phyloP scores from a whole-genome alignment of 2,329 filamentous ascomycete species.

The Venturia effusa region DNA sequence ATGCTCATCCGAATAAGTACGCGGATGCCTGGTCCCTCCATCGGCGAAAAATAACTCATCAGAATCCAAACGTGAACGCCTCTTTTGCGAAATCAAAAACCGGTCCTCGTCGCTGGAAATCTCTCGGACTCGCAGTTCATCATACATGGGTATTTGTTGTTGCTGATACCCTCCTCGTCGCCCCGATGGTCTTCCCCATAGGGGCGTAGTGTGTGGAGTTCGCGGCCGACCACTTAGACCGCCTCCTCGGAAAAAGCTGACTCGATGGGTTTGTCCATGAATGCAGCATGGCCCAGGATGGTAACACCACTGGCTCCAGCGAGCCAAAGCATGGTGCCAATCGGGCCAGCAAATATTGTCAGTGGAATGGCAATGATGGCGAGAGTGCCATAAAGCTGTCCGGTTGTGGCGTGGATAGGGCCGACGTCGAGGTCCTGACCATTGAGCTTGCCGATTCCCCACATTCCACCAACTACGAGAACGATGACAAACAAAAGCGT shows the following conservation, averaged over 20 bases:
- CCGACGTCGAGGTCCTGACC: slow-evolving; percentile 84
- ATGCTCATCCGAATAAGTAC: slow-evolving; percentile 33
- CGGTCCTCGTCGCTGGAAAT: slow-evolving; percentile 44
- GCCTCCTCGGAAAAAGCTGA: slow-evolving; percentile 99
- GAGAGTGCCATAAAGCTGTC: slow-evolving; percentile 87
- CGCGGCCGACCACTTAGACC: slow-evolving; percentile 99
- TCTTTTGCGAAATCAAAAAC: slow-evolving; percentile 19
- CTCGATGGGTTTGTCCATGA: slow-evolving; percentile 99
- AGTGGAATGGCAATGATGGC: slow-evolving; percentile 75
- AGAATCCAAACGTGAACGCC: slow-evolving; percentile 26
- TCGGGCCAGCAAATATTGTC: slow-evolving; percentile 72
- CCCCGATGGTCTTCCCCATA: slow-evolving; percentile 99
- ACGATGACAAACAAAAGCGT: slow-evolving; percentile 85
- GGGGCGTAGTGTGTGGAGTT: slow-evolving; percentile 86
- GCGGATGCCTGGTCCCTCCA: slow-evolving; percentile 33
- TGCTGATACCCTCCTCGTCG: slow-evolving; percentile 31
- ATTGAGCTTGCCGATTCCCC: slow-evolving; percentile 79
- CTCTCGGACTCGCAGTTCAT: slow-evolving; percentile 49
- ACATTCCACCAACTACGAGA: slow-evolving; percentile 77
- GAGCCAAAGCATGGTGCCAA: slow-evolving; percentile 83
- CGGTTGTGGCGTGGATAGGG: slow-evolving; percentile 70
- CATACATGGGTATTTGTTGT: slow-evolving; percentile 4
- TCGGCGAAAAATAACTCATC: slow-evolving; percentile 40
- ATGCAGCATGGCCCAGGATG: slow-evolving; percentile 86
- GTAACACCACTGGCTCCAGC: slow-evolving; percentile 90